Evolutionary conservation across 148 eudicot species (phyloP).

Genomic region (Silene latifolia): DNA sequence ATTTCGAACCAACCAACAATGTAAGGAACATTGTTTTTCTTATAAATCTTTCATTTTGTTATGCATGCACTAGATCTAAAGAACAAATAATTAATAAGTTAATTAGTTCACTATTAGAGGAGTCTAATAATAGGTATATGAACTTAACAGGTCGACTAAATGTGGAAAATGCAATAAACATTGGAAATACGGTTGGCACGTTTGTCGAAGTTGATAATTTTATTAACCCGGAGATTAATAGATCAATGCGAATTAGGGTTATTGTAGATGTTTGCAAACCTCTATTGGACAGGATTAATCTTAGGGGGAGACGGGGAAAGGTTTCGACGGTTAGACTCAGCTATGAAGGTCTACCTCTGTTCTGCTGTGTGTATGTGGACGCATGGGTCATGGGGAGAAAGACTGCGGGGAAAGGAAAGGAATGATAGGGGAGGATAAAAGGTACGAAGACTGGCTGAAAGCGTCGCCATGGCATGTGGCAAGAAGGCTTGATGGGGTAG

Average conservation of each 20-base stretch:
- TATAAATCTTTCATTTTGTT: no score
- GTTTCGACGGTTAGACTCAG: rapidly evolving
- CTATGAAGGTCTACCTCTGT: background rate
- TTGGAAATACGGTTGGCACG: background rate
- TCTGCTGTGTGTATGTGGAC: background rate
- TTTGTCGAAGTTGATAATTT: background rate
- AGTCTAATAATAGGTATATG: no score
- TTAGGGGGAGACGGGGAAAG: background rate
- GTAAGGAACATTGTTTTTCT: no score
- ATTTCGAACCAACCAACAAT: no score
- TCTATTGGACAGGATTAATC: background rate
- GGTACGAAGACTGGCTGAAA: background rate
- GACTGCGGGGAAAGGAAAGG: background rate
- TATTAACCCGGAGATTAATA: background rate
- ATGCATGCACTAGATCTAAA: no score
- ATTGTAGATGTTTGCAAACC: background rate
- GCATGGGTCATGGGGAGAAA: background rate
- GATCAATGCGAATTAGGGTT: background rate
- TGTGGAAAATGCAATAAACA: background rate
- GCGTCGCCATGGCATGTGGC: background rate
- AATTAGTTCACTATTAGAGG: no score
- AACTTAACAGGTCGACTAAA: no score
- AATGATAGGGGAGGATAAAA: background rate
- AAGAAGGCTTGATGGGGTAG: no score
- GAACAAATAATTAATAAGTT: no score